Conservation (phyloP, 2,329 filamentous ascomycete species). For the Botryotinia convoluta region DNA sequence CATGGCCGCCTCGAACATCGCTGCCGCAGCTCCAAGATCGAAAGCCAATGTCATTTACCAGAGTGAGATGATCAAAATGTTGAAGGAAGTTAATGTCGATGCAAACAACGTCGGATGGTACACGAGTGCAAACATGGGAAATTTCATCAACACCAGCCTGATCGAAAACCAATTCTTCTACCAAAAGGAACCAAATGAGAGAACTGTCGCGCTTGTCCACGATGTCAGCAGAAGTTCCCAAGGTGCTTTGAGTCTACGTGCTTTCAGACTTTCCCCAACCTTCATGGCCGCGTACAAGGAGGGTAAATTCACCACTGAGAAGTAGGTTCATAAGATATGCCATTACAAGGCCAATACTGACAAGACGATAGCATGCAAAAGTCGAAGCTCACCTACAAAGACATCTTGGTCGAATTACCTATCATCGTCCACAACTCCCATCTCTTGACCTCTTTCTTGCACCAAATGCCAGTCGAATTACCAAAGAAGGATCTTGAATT, state of each 20-base stretch:
- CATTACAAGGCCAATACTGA: slow-evolving; percentile 21
- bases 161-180: slow-evolving; percentile 98
- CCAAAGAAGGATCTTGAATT: slow-evolving; percentile 67
- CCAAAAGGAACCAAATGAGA: slow-evolving; percentile 87
- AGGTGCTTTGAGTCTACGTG: slow-evolving; percentile 82
- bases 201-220: slow-evolving; percentile 85
- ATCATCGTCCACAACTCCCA: slow-evolving; percentile 94
- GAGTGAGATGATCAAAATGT: slow-evolving; percentile 93
- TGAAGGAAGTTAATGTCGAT: slow-evolving; percentile 97
- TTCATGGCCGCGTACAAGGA: slow-evolving; percentile 96
- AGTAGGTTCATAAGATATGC: slow-evolving; percentile 54
- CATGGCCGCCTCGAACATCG: slow-evolving; percentile 64
- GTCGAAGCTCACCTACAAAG: slow-evolving; percentile 87
- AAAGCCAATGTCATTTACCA: slow-evolving; percentile 89
- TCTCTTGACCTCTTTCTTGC: slow-evolving; percentile 89
- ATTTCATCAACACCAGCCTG: slow-evolving; percentile 91
- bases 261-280: slow-evolving; percentile 80
- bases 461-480: slow-evolving; percentile 76
- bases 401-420: slow-evolving; percentile 88
- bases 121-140: slow-evolving; percentile 97
- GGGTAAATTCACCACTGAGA: slow-evolving; percentile 93
- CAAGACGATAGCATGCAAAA: slow-evolving; percentile 72
- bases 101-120: slow-evolving; percentile 99
- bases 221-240: slow-evolving; percentile 94
- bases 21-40: slow-evolving; percentile 84